Percentiles rank a stretch among this genome's conserved stretches.
Conservation (phyloP, 805 yeast species). For the Sungouiozyma ichnusensis region DNA sequence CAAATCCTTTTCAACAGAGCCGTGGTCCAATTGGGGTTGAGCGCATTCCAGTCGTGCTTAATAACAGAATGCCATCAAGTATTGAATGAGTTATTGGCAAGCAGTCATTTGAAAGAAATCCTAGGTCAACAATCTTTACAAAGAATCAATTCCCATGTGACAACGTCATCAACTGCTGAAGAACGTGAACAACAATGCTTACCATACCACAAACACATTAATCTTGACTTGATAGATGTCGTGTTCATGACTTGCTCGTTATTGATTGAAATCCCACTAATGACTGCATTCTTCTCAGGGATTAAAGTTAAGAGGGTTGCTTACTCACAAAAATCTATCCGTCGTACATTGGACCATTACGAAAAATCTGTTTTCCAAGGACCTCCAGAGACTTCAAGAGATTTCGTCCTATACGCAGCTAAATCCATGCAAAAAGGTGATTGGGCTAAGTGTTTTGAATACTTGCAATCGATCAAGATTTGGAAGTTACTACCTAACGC, state of each 20-base stretch:
- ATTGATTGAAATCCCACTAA: constrained; percentile 82
- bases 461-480: constrained; percentile 49
- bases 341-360: constrained; percentile 82
- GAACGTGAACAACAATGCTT: constrained; percentile 42
- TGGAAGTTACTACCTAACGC: constrained; percentile 75
- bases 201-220: constrained; percentile 98
- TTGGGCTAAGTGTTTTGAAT: constrained; percentile 69
- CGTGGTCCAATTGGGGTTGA: constrained; percentile 86
- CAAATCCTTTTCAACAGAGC: constrained; percentile 94
- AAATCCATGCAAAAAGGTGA: constrained; percentile 79
- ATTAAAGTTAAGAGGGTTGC: constrained; percentile 52
- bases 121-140: constrained; percentile 80
- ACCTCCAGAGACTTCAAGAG: constrained; percentile 95
- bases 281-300: constrained; percentile 57
- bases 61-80: constrained; percentile 80
- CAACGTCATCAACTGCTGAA: not conserved
- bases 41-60: constrained; percentile 87
- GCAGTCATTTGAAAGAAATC: constrained; percentile 79
- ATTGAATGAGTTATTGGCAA: constrained; percentile 77
- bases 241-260: constrained; percentile 85
- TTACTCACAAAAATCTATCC: constrained; percentile 67
- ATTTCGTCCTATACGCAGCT: constrained; percentile 86
- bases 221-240: constrained; percentile 87
- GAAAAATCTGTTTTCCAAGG: constrained; percentile 94
- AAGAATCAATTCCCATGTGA: constrained; percentile 35